Conservation (phyloP, 768 basidiomycete species). For the Suillus fuscotomentosus region DNA sequence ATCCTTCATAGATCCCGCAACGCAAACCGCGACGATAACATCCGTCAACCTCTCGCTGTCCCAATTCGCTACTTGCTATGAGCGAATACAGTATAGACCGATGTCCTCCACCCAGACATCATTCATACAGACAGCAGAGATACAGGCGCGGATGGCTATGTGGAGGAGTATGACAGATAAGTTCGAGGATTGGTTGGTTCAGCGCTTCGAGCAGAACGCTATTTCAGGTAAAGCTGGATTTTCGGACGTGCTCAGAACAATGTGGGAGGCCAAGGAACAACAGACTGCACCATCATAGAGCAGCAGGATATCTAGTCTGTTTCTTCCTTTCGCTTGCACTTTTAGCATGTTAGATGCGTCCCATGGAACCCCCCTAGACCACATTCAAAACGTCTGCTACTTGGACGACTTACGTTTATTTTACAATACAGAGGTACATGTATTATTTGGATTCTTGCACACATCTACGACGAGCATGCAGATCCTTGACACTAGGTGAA, state of each 20-base stretch:
- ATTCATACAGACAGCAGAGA: slow-evolving; percentile 90
- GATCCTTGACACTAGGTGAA: background rate
- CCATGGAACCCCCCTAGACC: slow-evolving; percentile 17
- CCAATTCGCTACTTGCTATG: slow-evolving; percentile 92
- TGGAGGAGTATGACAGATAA: slow-evolving; percentile 82
- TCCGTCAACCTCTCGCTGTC: slow-evolving; percentile 93
- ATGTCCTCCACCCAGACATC: slow-evolving; percentile 58
- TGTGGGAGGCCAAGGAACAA: slow-evolving; percentile 73
- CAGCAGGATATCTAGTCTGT: slow-evolving; percentile 5
- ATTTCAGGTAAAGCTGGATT: slow-evolving; percentile 87
- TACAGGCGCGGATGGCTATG: slow-evolving; percentile 77
- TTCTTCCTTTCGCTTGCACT: slow-evolving; percentile 10
- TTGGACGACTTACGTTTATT: slow-evolving; percentile 25
- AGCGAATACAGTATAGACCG: slow-evolving; percentile 85
- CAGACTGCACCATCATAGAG: slow-evolving; percentile 33
- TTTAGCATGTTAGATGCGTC: slow-evolving; percentile 19
- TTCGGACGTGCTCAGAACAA: slow-evolving; percentile 77
- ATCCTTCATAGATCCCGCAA: slow-evolving; percentile 86
- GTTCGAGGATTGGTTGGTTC: slow-evolving; percentile 82
- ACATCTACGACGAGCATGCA: background rate
- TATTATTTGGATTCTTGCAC: slow-evolving; percentile 10
- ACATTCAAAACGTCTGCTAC: slow-evolving; percentile 18
- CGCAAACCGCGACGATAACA: slow-evolving; percentile 78
- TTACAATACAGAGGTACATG: slow-evolving; percentile 25
- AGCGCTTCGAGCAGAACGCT: slow-evolving; percentile 92